Percentiles rank a stretch among this genome's conserved stretches.
These are phyloP conservation scores for Phytophthora fragariaefolia DNA, from an alignment of 352 stramenopile species.

Conservation along the genomic window DNA sequence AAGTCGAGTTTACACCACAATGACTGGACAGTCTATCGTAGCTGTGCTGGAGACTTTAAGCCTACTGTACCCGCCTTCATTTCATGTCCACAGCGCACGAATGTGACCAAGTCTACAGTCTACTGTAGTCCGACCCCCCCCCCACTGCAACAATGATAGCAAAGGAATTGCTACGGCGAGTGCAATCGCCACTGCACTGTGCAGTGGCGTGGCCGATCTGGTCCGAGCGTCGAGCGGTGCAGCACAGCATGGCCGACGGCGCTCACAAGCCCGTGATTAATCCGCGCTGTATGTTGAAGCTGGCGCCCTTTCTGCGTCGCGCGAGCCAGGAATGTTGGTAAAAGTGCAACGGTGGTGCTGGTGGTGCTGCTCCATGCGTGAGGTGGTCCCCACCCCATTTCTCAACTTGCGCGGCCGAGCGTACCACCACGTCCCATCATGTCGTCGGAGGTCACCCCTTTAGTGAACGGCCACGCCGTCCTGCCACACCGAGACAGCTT, in stretches of 20 bases:
- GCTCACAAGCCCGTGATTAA: conserved; percentile 2
- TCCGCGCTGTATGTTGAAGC: conserved; percentile 19
- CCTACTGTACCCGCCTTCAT: too few relatives aligned
- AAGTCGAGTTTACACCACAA: too few relatives aligned
- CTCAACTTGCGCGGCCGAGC: conserved; percentile 7
- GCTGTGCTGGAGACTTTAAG: too few relatives aligned
- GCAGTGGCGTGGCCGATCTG: background rate
- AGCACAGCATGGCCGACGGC: conserved; percentile 6
- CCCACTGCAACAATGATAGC: background rate
- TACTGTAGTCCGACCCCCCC: too few relatives aligned
- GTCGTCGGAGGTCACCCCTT: conserved; percentile 27
- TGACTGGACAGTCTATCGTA: too few relatives aligned
- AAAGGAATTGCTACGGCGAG: background rate
- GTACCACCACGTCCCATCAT: conserved; percentile 5
- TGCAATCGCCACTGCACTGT: background rate
- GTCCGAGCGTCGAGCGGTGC: background rate
- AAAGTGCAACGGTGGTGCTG: conserved; percentile 2
- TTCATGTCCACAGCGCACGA: too few relatives aligned
- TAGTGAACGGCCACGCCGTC: conserved; percentile 11
- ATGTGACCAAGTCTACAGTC: too few relatives aligned
- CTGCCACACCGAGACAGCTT: conserved; percentile 11
- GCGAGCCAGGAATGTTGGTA: conserved; percentile 30
- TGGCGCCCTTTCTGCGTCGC: conserved; percentile 13
- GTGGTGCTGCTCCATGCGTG: background rate
- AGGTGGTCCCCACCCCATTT: conserved; percentile 10